These are phyloP conservation scores for Boletus rubescentipes DNA, from an alignment of 768 basidiomycete genomes.

Conservation along the genomic window DNA sequence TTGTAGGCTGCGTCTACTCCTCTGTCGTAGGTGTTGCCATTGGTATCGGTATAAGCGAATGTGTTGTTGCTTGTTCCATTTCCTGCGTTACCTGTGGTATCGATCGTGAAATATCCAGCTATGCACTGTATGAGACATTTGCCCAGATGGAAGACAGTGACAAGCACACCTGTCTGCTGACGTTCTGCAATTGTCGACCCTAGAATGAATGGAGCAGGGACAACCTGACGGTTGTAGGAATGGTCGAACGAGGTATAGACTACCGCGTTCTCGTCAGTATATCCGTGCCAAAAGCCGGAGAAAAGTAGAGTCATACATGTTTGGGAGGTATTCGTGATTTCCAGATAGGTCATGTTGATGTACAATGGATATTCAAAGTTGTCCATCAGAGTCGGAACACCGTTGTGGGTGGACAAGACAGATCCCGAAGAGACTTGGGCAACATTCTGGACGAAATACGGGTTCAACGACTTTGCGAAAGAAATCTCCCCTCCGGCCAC, in stretches of 20 bases:
- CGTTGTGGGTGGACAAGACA: slow-evolving; percentile 50
- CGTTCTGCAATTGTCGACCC: slow-evolving; percentile 57
- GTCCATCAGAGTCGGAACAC: slow-evolving; percentile 43
- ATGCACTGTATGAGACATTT: background rate
- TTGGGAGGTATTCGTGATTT: slow-evolving; percentile 28
- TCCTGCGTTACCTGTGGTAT: slow-evolving; percentile 50
- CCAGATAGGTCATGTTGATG: slow-evolving; percentile 39
- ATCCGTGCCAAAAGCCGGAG: background rate
- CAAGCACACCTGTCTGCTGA: slow-evolving; percentile 54
- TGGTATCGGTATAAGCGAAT: slow-evolving; percentile 57
- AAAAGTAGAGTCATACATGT: slow-evolving; percentile 11
- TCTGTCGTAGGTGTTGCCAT: slow-evolving; percentile 62
- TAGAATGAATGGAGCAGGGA: slow-evolving; percentile 58
- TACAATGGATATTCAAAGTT: slow-evolving; percentile 53
- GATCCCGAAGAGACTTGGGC: slow-evolving; percentile 50
- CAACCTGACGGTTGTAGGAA: slow-evolving; percentile 58
- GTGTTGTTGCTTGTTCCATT: slow-evolving; percentile 73
- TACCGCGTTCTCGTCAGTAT: slow-evolving; percentile 22
- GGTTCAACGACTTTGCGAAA: background rate
- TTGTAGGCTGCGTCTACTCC: slow-evolving; percentile 60
- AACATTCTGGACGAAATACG: slow-evolving; percentile 39
- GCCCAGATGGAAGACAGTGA: background rate
- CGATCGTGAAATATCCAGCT: slow-evolving; percentile 52
- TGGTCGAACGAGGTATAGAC: slow-evolving; percentile 62
- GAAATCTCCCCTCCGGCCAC: background rate